Base-by-base conservation (phyloP, 1,284 basidiomycete genomes). In the Inonotus hispidus region DNA sequence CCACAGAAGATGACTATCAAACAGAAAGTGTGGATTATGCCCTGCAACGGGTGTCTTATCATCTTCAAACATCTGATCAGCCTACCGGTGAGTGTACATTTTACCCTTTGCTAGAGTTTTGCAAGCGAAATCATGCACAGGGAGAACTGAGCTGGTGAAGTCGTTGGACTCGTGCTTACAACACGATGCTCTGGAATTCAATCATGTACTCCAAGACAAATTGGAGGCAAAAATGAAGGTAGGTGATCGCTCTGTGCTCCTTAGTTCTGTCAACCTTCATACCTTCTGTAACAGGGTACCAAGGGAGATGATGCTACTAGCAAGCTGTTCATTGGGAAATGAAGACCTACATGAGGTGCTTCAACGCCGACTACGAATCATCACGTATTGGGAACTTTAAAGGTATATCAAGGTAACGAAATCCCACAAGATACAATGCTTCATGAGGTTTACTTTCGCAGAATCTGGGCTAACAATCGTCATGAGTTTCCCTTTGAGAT, bases 101-200 rank as follows among this genome's bases (percentile, higher is more conserved):
- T 38, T 53, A 25, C 60, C 37, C 21, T 14, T n/a, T 62, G 41
- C 16, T 35, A n/a, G 11, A 35, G 6, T 60, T 50, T 21, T 41
- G 3, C 45, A 19, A 19, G 38, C 19, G 49, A 32, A 52, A 58
- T 29, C 57, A 21, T 37, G 39, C n/a, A 10, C 67, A 92, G 93
- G 93, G 8, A 99, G 97, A 13, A 98, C 93, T 47, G 97, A 99
- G 76, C 77, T 99, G 69, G 99, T 97, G 11, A 97, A 97, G 73
- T 98, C 96, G 0, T 99, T 99, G 72, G 97, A 97, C n/a, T 99
- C 99, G 98, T 74, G 97, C 95, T 2, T 83, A 71, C 97, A 99
- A 75, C 97, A 99, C 74, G 97, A 99, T 72, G 97, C 99, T 1
- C 97, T 99, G 71, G 97, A 99, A 75, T 99, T 99, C 75, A 98